Evolutionary conservation across 768 basidiomycete species (phyloP), one percentile per base, ranked within the genome.

Genomic region (Lactarius quietus): DNA sequence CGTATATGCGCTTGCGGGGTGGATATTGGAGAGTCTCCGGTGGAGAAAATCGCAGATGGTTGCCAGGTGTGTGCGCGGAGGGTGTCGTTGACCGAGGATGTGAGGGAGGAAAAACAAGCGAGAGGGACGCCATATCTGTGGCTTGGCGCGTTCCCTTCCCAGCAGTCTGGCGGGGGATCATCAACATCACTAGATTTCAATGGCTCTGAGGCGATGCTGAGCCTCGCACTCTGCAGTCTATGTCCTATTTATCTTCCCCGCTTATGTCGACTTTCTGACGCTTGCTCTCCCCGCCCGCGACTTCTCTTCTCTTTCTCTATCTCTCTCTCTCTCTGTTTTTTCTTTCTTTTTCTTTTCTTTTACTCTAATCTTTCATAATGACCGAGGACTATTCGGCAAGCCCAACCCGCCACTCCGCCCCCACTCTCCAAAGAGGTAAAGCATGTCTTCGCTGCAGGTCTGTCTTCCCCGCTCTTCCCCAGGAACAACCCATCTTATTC

Each of bases 361-460:
- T 65, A 63, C 45, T 64, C 61, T 62, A 67, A 52, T 67, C 52
- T 63, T 62, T 62, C 67, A 43, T 65, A 70, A 70, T 70, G 69
- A 65, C 69, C 55, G 69, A 70, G 43, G 59, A 68, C 14, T 60
- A 61, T 55, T 62, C 67, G 36, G 53, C 58, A 14, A 59, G 57
- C 61, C 61, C 67, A 41, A 36, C 63, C 60, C 69, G 67, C 43
- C 60, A 62, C 61, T 10, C 58, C 20, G 61, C 58, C 14, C 69
- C 69, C 48, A 68, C 69, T 20, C 61, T 68, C 58, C 69, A 70
- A 70, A 58, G 69, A 57, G 69, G 69, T 29, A 70, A 68, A 33
- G 69, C 69, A 26, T 70, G 69, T 63, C 69, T 70, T 59, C 67
- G 69, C 26, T 70, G 69, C 69, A 70, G 69, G 69, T 70, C 48